phyloP scores from a whole-genome alignment of 139 green algal genomes.

The Asterochloris erici region DNA sequence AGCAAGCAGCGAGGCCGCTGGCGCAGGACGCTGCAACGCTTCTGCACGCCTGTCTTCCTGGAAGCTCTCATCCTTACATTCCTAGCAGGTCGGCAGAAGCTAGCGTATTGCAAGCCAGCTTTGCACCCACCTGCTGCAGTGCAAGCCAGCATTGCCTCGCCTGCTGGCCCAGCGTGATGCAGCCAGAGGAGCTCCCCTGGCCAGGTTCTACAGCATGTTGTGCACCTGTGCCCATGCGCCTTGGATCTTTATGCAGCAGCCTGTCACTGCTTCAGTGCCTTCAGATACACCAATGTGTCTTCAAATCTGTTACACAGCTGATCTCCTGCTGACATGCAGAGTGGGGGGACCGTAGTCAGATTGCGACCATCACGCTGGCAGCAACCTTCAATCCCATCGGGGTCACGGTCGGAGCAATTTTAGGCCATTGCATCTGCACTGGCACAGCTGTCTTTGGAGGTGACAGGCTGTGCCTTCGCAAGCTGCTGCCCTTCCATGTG shows the following conservation, averaged over 20 bases:
- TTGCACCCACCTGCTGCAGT: too few species aligned
- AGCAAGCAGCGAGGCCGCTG: constrained; percentile 13
- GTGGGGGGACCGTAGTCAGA: constrained; percentile 73
- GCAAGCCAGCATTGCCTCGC: too few species aligned
- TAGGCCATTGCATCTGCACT: constrained; percentile 67
- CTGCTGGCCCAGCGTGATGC: too few species aligned
- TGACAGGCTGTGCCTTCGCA: neutral
- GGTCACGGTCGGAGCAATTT: constrained; percentile 60
- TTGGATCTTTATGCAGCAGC: too few species aligned
- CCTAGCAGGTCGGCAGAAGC: constrained; percentile 35
- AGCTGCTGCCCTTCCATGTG: neutral
- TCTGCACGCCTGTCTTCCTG: constrained; percentile 61
- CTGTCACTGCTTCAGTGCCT: too few species aligned
- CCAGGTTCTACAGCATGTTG: too few species aligned
- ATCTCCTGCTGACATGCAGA: constrained; percentile 29
- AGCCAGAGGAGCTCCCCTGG: too few species aligned
- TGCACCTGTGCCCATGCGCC: too few species aligned
- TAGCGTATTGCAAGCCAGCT: too few species aligned
- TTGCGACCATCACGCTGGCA: constrained; percentile 68
- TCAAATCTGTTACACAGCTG: too few species aligned
- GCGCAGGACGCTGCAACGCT: constrained; percentile 21
- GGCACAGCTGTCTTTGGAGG: constrained; percentile 60
- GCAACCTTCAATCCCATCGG: constrained; percentile 43
- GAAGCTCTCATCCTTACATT: constrained; percentile 74
- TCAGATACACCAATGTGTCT: too few species aligned